These are phyloP conservation scores for Fusarium acutatum DNA, from an alignment of 2,329 filamentous ascomycete genomes.

Conservation along the genomic window DNA sequence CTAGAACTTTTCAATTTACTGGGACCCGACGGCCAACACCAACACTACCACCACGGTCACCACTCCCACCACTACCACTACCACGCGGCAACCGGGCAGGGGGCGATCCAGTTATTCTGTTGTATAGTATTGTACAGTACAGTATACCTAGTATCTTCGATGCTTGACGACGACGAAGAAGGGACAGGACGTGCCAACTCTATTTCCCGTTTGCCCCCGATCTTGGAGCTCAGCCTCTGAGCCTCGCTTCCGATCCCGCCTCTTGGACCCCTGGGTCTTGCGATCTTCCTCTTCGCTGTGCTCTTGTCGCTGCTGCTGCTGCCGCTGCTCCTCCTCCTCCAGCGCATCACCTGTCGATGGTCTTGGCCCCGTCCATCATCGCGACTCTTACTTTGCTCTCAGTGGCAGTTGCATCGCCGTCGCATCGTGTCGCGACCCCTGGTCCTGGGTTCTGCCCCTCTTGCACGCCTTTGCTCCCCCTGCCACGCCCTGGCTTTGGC, in stretches of 20 bases:
- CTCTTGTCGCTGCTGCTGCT: neutral
- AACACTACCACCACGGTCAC: slow-evolving; percentile 38
- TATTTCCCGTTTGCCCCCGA: slow-evolving; percentile 25
- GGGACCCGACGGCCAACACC: slow-evolving; percentile 27
- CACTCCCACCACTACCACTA: slow-evolving; percentile 38
- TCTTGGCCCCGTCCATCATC: slow-evolving; percentile 36
- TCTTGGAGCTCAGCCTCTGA: slow-evolving; percentile 21
- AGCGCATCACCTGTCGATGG: slow-evolving; percentile 22
- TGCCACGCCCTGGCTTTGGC: slow-evolving; percentile 39
- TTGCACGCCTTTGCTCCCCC: slow-evolving; percentile 35
- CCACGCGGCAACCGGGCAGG: slow-evolving; percentile 40
- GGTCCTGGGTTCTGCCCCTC: slow-evolving; percentile 38
- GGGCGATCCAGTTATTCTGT: slow-evolving; percentile 25
- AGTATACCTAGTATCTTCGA: slow-evolving; percentile 21
- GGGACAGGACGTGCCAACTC: slow-evolving; percentile 19
- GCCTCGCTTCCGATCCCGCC: slow-evolving; percentile 31
- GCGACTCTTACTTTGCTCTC: slow-evolving; percentile 25
- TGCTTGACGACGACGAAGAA: slow-evolving; percentile 21
- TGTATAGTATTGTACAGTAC: slow-evolving; percentile 4
- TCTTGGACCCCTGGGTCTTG: slow-evolving; percentile 24
- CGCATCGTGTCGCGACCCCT: slow-evolving; percentile 40
- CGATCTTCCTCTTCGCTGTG: slow-evolving; percentile 2
- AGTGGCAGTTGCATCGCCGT: slow-evolving; percentile 31
- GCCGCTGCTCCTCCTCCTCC: neutral
- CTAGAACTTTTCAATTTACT: slow-evolving; percentile 36